Evolutionary conservation across 140 eudicot species (phyloP).

Genomic region (Erigeron philadelphicus): DNA sequence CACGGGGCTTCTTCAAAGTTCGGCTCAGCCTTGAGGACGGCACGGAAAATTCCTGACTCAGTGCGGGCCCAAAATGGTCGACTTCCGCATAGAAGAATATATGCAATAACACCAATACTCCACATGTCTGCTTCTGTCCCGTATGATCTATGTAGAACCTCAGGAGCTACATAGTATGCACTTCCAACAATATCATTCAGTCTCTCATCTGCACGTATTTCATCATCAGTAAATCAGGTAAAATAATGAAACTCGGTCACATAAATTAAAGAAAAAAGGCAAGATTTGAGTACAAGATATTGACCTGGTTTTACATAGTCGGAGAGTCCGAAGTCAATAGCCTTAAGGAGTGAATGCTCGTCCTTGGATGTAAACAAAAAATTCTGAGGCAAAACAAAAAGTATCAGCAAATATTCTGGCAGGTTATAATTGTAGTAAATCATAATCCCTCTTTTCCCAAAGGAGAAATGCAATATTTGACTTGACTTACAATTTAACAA

Average conservation of each 20-base stretch:
- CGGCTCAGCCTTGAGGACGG: constrained; percentile 92
- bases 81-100: constrained; percentile 95
- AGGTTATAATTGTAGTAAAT: not conserved
- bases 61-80: constrained; percentile 99
- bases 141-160: constrained; percentile 94
- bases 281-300: constrained; percentile 17
- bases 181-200: constrained; percentile 98
- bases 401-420: constrained; percentile 17
- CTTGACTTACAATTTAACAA: not conserved
- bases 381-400: constrained; percentile 46
- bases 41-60: constrained; percentile 95
- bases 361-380: constrained; percentile 73
- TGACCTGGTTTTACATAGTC: constrained; percentile 93
- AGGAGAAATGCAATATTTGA: constrained; percentile 3
- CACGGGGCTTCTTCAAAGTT: constrained; percentile 93
- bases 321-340: constrained; percentile 86
- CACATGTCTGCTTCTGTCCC: constrained; percentile 99
- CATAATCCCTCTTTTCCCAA: not conserved
- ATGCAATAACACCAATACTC: constrained; percentile 99
- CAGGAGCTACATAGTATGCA: constrained; percentile 99
- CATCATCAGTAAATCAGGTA: constrained; percentile 19
- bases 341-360: constrained; percentile 67
- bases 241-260: constrained; percentile 1
- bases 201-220: constrained; percentile 69
- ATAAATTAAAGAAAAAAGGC: not conserved